Evolutionary conservation across 257 asterid genomes (phyloP), one percentile per base, ranked within the genome.

Genomic region (Coffea canephora): DNA sequence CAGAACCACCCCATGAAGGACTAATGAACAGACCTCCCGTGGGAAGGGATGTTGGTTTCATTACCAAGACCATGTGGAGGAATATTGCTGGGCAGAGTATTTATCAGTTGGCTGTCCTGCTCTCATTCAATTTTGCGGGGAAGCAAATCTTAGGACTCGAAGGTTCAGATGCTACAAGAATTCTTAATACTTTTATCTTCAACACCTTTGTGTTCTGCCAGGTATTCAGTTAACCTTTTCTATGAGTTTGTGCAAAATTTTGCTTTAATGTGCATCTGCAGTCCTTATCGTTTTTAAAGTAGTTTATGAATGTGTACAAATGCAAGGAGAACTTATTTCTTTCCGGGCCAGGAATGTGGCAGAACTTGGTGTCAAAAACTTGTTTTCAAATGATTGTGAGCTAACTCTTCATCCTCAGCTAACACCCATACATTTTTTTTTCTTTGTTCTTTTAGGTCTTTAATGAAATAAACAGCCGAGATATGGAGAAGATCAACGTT

Each of bases 391-490:
- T 41, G 50, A 39, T 43, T 21, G 41, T 21, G 18, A 64, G 41
- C 64, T 34, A 16, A 67, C 46, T 52, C 50, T 46, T 18, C 5
- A 34, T 61, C 54, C 52, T 25, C 41, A 45, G 14, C 7, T 49
- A 36, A 11, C 45, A 55, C 75, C 25, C 31, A 77, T 59, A 61
- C 43, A 48, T 14, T 39, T 66, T 71, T 21, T 43, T 57, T 74
- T 25, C 39, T 77, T 3, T 74, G 43, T 48, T 19, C 8, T 52
- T 82, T 77, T 88, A 96, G 99, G 97, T 94, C 31, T 96, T 96
- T 90, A 96, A 96, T n/a, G 98, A 96, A 85, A 89, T 94, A 82
- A 96, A 96, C 92, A 94, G 98, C 87, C 94, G 99, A 10, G 98
- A 94, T 81, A 90, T 94, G 79, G 96, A 96, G 80, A 94, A 92